Base-by-base conservation (phyloP, 345 rosid species). In the Lumnitzera racemosa region DNA sequence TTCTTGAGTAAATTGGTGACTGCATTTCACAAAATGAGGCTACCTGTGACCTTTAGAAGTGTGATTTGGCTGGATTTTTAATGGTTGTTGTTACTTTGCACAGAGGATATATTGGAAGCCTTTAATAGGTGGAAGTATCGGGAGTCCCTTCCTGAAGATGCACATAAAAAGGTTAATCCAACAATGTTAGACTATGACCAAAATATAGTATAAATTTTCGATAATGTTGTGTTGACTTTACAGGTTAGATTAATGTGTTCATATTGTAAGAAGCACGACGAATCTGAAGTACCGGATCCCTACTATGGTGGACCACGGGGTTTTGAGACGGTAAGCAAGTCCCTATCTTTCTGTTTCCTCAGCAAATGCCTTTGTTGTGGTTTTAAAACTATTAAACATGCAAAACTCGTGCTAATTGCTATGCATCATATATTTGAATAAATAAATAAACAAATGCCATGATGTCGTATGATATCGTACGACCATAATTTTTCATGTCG, bases 211-310 rank as follows among this genome's bases (percentile, higher is more conserved):
- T 49, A 29, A 4, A 56, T 65, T 24, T 57, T 46, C 2, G 46
- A 23, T 47, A 46, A 46, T 58, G 47, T 16, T 6, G 58, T 49
- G 43, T 36, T 60, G 49, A 36, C 43, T 66, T 29, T 71, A 74
- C 88, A 92, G 98, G 97, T 94, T 65, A 84, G 71, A 70, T 70
- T 87, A 24, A 87, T 89, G 97, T 89, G 99, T 74, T 85, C 91
- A 0, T 94, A 85, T 62, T 94, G 91, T 71, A 89, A 89, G 90
- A 87, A 84, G 60, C 95, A 89, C 29, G 72, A 74, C 27, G 97
- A 87, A 61, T 84, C 79, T 6, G 88, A 82, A 72, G 97, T 94
- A 20, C 96, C 99, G 0, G 97, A 94, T 69, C 97, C 97, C 13
- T 94, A 89, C 61, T 86, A 81, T 51, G 97, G 97, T 54, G 99